Base-by-base conservation (phyloP, 345 rosid species). In the Streptanthus diversifolius region DNA sequence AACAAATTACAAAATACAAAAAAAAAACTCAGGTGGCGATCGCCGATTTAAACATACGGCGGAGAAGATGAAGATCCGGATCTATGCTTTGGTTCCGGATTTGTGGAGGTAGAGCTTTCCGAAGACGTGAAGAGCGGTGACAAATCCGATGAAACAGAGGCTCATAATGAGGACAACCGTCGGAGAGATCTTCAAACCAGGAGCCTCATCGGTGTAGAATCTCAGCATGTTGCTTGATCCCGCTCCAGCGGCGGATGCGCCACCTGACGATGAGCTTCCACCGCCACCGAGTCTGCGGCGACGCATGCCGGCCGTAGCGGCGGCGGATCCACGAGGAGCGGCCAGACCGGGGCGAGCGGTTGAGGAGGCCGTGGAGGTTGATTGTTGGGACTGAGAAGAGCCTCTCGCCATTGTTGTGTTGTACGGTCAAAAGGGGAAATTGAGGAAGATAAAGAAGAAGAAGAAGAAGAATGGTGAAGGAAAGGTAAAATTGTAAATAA, bases 121-220 rank as follows among this genome's bases (percentile, higher is more conserved):
- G 49, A 92, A 88, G 61, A 90, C 96, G 56, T 92, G 96, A 74
- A 92, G 98, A 68, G 90, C 92, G 67, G 95, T 88, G 66, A 92
- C 98, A 63, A 88, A 92, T 49, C 91, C 98, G 79, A 92, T 92
- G 90, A 92, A 92, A 86, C 96, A 90, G 73, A 92, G 87, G 63
- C 98, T 92, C 85, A 92, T 88, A 59, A 92, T 87, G 62, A 92
- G 95, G 51, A 92, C 98, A 22, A 88, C 88, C 14, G 96, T 92
- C 1, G 98, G 98, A 24, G 96, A 86, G 83, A 92, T 92, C 90
- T 88, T 92, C 67, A 92, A 79, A 0, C 98, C 98, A 0, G 98
- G 98, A 15, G 93, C 83, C n/a, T 92, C 96, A 52, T 90, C 98
- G 5, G 96, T 92, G 89, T 92, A 92, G 91, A 92, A 90, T 25